A percentile compares a stretch with the other conserved stretches of the same genome.
Conservation (phyloP, 2,329 filamentous ascomycete genomes). For the Arthrobotrys sinensis region DNA sequence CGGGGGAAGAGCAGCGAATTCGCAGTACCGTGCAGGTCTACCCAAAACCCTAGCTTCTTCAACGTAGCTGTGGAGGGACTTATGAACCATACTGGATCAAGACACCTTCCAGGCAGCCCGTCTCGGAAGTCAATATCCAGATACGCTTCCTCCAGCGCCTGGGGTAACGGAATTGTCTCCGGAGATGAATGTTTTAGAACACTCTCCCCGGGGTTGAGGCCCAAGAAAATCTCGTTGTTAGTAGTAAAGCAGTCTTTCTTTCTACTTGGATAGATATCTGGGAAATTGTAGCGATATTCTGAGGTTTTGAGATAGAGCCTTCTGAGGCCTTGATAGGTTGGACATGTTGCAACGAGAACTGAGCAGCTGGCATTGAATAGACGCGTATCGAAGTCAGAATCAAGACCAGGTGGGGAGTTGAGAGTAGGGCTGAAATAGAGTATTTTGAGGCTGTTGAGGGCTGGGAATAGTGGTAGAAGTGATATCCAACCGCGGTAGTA, state of each 20-base stretch:
- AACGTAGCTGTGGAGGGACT: neutral
- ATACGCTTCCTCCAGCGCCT: constrained; percentile 18
- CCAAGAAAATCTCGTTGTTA: constrained; percentile 5
- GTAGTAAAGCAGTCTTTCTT: neutral
- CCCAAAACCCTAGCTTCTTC: constrained; percentile 1
- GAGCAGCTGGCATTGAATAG: neutral
- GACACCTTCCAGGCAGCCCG: too few species aligned
- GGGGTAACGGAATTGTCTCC: constrained; percentile 1
- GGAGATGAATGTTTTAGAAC: neutral
- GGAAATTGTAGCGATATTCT: neutral
- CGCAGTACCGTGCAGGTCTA: neutral
- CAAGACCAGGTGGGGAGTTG: neutral
- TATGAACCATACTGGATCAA: neutral
- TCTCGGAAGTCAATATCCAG: constrained; percentile 15
- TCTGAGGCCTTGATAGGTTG: constrained; percentile 5
- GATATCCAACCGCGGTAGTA: constrained; percentile 18
- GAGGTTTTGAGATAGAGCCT: constrained; percentile 1
- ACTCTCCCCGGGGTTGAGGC: constrained; percentile 7
- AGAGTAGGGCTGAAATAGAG: neutral
- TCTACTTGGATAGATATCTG: neutral
- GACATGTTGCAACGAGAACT: constrained; percentile 6
- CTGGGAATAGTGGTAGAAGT: constrained; percentile 21
- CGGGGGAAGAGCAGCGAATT: neutral
- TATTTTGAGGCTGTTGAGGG: constrained; percentile 30
- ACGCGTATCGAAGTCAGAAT: neutral